phyloP scores from a whole-genome alignment of 2,329 filamentous ascomycete species.

The Arthrobotrys megalospora region DNA sequence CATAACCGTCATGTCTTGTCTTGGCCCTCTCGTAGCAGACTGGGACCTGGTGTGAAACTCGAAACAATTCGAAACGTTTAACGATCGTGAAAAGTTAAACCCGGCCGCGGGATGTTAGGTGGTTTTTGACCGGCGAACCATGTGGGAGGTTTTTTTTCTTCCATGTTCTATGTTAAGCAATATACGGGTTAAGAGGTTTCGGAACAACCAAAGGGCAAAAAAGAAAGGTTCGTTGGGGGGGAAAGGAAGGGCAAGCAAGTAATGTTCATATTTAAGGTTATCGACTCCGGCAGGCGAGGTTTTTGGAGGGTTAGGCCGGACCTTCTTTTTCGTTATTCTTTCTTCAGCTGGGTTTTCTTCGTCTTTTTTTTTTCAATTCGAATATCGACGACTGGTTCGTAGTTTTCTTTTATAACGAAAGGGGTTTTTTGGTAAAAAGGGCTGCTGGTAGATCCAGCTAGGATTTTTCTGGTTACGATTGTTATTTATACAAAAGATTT shows the following conservation, averaged over 20 bases:
- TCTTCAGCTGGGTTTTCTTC: background rate
- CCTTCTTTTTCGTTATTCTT: slow-evolving; percentile 19
- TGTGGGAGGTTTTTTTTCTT: background rate
- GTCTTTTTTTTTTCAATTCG: slow-evolving; percentile 1
- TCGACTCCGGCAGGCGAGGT: slow-evolving; percentile 29
- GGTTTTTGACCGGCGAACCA: background rate
- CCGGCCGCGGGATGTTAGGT: background rate
- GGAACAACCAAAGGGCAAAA: background rate
- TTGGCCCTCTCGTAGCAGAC: slow-evolving; percentile 35
- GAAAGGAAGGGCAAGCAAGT: background rate
- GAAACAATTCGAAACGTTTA: slow-evolving; percentile 59
- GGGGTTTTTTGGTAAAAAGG: background rate
- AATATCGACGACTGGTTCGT: slow-evolving; percentile 29
- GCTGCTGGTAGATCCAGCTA: slow-evolving; percentile 22
- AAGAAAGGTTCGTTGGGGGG: background rate
- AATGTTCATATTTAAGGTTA: slow-evolving; percentile 15
- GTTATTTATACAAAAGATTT: background rate
- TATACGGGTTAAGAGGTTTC: slow-evolving; percentile 6
- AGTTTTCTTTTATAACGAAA: slow-evolving; percentile 1
- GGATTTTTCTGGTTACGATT: slow-evolving; percentile 6
- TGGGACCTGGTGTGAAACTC: slow-evolving; percentile 48
- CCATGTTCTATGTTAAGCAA: slow-evolving; percentile 26
- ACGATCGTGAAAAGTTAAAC: slow-evolving; percentile 20
- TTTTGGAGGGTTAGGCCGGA: slow-evolving; percentile 29
- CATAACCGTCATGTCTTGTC: background rate